Base-by-base conservation (phyloP, 768 basidiomycete species). In the Ramaria rubella region DNA sequence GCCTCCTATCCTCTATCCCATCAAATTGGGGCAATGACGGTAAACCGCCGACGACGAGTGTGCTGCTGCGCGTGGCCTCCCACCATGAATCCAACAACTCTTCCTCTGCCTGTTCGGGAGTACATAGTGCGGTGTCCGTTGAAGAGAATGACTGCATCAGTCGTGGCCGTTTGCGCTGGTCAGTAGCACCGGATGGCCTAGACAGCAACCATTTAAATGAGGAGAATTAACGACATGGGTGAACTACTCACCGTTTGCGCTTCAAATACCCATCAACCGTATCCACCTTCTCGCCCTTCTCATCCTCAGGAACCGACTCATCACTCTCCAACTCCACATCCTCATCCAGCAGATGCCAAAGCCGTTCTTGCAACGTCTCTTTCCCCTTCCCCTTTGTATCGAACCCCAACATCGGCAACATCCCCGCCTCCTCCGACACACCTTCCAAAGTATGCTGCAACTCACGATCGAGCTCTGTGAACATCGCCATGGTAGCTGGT, bases 401-500 rank as follows among this genome's bases (percentile, higher is more conserved):
- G n/a, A 34, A 56, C 23, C 19, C 26, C 40, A 48, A 12, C 43
- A 56, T 45, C 21, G 44, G 44, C 17, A 46, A 29, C 24, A 56
- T 34, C 2, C 38, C 54, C 7, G 24, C 17, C 19, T 51, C 43
- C 5, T 43, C 30, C 2, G 45, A 33, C 7, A 24, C 30, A 40
- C n/a, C 33, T 23, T 48, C 44, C 29, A 56, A 33, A n/a, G 43
- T 19, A 45, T 60, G 61, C 11, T 77, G 74, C 12, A 85, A 64
- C 17, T 79, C 79, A 9, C 58, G 65, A 58, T 90, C 86, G 6
- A 92, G 72, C 49, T 81, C 73, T 26, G 68, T 68, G 62, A 92
- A 91, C 52, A 73, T 61, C 2, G 75, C 66, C 91, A 94, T 94
- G n/a, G 83, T 83, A 57, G 82, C 77, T 0, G 81, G 73, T 0